Percentiles rank a stretch among this genome's conserved stretches.
These are phyloP conservation scores for bread wheat (Triticum aestivum) DNA, from an alignment of 176 grass and related monocot species.

Conservation along the genomic window DNA sequence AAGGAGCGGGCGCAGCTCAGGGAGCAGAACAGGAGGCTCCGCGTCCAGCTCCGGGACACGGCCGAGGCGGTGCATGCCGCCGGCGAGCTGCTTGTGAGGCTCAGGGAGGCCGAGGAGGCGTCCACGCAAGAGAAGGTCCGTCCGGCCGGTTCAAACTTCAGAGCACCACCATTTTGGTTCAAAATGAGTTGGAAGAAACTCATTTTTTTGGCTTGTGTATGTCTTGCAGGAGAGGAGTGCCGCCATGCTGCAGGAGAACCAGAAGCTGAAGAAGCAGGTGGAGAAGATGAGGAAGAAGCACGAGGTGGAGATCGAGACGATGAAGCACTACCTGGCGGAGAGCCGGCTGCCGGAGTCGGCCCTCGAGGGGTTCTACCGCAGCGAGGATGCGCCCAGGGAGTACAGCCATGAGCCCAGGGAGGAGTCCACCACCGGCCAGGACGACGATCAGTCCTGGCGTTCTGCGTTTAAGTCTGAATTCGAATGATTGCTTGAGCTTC, in stretches of 20 bases:
- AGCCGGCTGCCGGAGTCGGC: slow-evolving; percentile 90
- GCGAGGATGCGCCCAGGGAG: slow-evolving; percentile 20
- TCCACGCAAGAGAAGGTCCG: slow-evolving; percentile 59
- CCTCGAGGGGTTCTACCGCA: slow-evolving; percentile 54
- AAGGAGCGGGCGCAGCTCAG: slow-evolving; percentile 80
- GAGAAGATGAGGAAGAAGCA: slow-evolving; percentile 92
- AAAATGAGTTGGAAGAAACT: neutral
- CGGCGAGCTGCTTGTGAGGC: slow-evolving; percentile 82
- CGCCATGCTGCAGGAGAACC: slow-evolving; percentile 62
- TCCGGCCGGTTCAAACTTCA: slow-evolving; percentile 4
- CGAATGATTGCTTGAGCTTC: slow-evolving; percentile 31
- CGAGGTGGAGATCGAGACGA: slow-evolving; percentile 76
- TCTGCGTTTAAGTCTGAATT: slow-evolving; percentile 68
- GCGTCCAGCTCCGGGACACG: slow-evolving; percentile 88
- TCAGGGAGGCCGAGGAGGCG: slow-evolving; percentile 91
- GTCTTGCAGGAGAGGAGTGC: slow-evolving; percentile 55
- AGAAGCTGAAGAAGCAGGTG: slow-evolving; percentile 80
- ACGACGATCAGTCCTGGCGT: slow-evolving; percentile 88
- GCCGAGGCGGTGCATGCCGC: slow-evolving; percentile 97
- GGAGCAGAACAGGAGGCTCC: slow-evolving; percentile 96
- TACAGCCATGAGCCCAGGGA: neutral
- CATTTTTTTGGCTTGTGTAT: neutral
- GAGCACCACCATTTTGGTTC: too few species aligned
- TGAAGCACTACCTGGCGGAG: slow-evolving; percentile 92
- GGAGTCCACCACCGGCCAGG: neutral